phyloP scores from a whole-genome alignment of 805 yeast genomes.

The Blastobotrys robertii region DNA sequence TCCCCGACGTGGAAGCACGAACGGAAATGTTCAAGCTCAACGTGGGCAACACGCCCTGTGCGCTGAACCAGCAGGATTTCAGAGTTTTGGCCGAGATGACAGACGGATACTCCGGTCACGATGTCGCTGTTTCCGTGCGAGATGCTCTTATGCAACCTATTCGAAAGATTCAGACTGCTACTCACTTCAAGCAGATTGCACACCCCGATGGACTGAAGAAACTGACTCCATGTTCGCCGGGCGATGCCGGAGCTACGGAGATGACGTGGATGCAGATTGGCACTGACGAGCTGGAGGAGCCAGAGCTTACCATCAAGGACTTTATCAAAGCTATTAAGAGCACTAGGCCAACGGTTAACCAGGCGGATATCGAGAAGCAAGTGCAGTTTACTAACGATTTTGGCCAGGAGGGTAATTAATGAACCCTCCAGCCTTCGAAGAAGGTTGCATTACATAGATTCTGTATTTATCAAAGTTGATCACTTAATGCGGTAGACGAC shows the following conservation, averaged over 20 bases:
- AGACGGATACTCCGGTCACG: conserved; percentile 96
- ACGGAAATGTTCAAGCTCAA: conserved; percentile 89
- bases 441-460: background rate
- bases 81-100: conserved; percentile 82
- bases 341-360: conserved; percentile 92
- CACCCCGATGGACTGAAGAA: conserved; percentile 29
- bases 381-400: conserved; percentile 86
- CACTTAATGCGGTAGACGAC: no score
- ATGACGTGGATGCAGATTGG: conserved; percentile 90
- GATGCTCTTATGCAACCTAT: conserved; percentile 98
- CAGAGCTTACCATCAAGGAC: conserved; percentile 81
- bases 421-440: background rate
- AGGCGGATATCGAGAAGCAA: conserved; percentile 70
- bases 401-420: conserved; percentile 89
- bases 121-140: conserved; percentile 89
- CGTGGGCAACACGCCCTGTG: conserved; percentile 83
- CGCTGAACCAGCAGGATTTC: conserved; percentile 61
- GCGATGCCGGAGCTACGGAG: conserved; percentile 77
- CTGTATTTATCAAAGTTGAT: no score
- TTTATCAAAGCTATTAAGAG: conserved; percentile 85
- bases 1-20: conserved; percentile 91
- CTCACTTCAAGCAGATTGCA: conserved; percentile 60
- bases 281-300: conserved; percentile 83
- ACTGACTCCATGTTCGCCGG: conserved; percentile 93
- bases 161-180: conserved; percentile 88